phyloP scores from a whole-genome alignment of 1,284 basidiomycete genomes.

The Microbotryum saponariae region DNA sequence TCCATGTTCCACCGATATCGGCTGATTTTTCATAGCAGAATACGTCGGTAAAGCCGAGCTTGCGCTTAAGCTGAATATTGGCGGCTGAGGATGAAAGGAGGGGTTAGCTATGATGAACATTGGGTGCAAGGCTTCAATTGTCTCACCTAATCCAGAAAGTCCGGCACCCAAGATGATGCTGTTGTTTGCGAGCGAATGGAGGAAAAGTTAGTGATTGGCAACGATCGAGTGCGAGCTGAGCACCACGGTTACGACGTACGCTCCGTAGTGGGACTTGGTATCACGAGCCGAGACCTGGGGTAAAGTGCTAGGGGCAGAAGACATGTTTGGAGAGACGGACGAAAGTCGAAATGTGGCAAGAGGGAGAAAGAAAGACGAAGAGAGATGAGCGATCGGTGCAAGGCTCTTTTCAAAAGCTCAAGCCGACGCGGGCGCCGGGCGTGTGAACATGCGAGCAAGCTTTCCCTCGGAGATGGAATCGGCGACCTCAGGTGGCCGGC shows the following conservation, averaged over 20 bases:
- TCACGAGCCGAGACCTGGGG: constrained; percentile 1
- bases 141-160: constrained; percentile 5
- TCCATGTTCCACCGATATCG: constrained; percentile 31
- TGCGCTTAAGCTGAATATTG: constrained; percentile 25
- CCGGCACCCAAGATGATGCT: constrained; percentile 7
- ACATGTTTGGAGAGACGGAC: no score
- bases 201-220: background rate
- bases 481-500: no score
- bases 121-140: background rate
- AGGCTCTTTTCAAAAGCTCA: no score
- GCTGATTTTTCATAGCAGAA: constrained; percentile 26
- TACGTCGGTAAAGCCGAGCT: constrained; percentile 22
- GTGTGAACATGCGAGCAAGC: no score
- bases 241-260: background rate
- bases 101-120: background rate
- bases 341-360: no score
- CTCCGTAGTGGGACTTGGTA: constrained; percentile 2
- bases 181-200: background rate
- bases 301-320: no score
- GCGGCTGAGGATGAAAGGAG: constrained; percentile 8
- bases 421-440: no score
- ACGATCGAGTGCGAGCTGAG: background rate
- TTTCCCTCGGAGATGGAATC: no score
- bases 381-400: no score
- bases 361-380: no score